Evolutionary conservation across 1,284 basidiomycete species (phyloP).

Genomic region (Ustilago nuda): DNA sequence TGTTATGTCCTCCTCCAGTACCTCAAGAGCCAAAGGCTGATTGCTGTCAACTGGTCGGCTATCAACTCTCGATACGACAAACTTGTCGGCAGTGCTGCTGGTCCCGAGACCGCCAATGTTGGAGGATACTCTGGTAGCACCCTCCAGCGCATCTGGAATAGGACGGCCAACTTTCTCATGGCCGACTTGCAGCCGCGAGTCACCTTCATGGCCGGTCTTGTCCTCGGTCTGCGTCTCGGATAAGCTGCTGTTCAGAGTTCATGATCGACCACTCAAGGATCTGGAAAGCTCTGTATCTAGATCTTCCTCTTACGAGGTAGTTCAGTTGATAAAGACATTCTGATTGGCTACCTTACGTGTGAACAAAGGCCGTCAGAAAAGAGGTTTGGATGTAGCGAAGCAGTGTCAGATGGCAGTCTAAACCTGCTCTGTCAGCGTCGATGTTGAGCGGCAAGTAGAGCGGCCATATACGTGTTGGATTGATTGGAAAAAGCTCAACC

Average conservation of each 20-base stretch:
- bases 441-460: slow-evolving; percentile 18
- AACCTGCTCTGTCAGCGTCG: neutral
- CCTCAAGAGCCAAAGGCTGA: slow-evolving; percentile 70
- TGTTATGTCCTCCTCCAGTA: slow-evolving; percentile 65
- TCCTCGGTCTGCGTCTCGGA: slow-evolving; percentile 72
- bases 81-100: slow-evolving; percentile 77
- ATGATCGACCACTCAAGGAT: neutral
- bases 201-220: slow-evolving; percentile 73
- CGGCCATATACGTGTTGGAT: slow-evolving; percentile 9
- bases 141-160: slow-evolving; percentile 75
- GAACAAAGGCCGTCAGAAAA: neutral
- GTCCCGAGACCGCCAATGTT: slow-evolving; percentile 72
- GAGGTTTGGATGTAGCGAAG: too few species aligned
- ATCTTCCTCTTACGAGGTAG: neutral
- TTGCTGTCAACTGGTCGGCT: slow-evolving; percentile 83
- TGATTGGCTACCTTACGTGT: neutral
- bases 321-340: neutral
- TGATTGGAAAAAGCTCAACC: slow-evolving; percentile 4
- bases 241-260: slow-evolving; percentile 55
- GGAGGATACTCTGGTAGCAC: slow-evolving; percentile 71
- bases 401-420: neutral
- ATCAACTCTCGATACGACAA: slow-evolving; percentile 77
- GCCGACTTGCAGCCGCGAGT: slow-evolving; percentile 85
- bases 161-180: slow-evolving; percentile 85
- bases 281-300: neutral